These are phyloP conservation scores for Rhodocollybia butyracea DNA, from an alignment of 768 basidiomycete species.

Conservation along the genomic window DNA sequence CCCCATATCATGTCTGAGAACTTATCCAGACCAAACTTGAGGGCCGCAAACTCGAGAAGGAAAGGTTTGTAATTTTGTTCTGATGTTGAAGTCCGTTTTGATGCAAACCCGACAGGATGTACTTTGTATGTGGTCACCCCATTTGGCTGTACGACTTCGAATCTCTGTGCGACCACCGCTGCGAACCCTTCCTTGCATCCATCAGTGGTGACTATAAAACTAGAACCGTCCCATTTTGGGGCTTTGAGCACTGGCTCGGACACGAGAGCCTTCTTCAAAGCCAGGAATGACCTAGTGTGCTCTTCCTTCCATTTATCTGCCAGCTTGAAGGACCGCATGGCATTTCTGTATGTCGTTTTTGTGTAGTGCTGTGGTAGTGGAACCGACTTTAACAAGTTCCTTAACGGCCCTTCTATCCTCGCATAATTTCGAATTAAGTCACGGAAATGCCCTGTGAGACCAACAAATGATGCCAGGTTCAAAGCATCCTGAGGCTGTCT, in stretches of 20 bases:
- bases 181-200: too few relatives aligned
- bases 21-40: slow-evolving; percentile 27
- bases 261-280: slow-evolving; percentile 27
- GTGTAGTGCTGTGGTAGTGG: background rate
- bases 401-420: slow-evolving; percentile 13
- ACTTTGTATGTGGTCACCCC: too few relatives aligned
- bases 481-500: slow-evolving; percentile 6
- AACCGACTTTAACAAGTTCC: slow-evolving; percentile 12
- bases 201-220: slow-evolving; percentile 31
- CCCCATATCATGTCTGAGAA: slow-evolving; percentile 23
- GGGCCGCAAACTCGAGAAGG: too few relatives aligned
- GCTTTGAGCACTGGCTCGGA: slow-evolving; percentile 27
- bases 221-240: slow-evolving; percentile 29
- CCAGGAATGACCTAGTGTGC: background rate
- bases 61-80: too few relatives aligned
- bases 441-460: slow-evolving; percentile 11
- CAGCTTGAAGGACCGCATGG: background rate
- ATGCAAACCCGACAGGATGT: too few relatives aligned
- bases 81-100: too few relatives aligned
- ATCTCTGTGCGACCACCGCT: slow-evolving; percentile 24
- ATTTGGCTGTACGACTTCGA: slow-evolving; percentile 11
- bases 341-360: background rate
- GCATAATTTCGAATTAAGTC: slow-evolving; percentile 8
- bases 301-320: slow-evolving; percentile 19
- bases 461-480: slow-evolving; percentile 13